These are phyloP conservation scores for Leccinum boreale DNA, from an alignment of 768 basidiomycete genomes.

Conservation along the genomic window DNA sequence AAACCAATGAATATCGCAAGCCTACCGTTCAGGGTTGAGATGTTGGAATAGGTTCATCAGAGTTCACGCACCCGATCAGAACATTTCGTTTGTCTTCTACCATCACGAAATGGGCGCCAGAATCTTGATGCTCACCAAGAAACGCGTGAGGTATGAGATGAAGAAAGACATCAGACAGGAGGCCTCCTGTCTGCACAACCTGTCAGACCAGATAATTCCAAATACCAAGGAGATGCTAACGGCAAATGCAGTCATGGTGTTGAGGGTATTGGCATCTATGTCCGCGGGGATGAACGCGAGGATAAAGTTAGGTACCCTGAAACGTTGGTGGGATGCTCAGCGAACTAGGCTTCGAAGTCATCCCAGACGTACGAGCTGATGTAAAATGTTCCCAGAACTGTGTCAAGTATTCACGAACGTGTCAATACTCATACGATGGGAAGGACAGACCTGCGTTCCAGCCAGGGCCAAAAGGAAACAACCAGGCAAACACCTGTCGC, in stretches of 20 bases:
- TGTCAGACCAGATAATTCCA: constrained; percentile 17
- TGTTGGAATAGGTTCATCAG: constrained; percentile 1
- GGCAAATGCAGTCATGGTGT: constrained; percentile 93
- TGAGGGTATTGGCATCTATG: constrained; percentile 80
- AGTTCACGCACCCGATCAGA: constrained; percentile 65
- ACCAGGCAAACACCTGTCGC: constrained; percentile 72
- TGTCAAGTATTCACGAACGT: constrained; percentile 20
- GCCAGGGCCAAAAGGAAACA: constrained; percentile 89
- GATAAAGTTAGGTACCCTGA: constrained; percentile 89
- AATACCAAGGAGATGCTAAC: constrained; percentile 40
- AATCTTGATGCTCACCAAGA: constrained; percentile 80
- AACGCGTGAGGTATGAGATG: constrained; percentile 91
- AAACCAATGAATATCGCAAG: constrained; percentile 85
- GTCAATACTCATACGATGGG: constrained; percentile 5
- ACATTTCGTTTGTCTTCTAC: constrained; percentile 92
- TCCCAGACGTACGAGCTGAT: constrained; percentile 80
- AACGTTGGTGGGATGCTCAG: constrained; percentile 22
- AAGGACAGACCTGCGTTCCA: constrained; percentile 66
- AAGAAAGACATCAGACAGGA: constrained; percentile 90
- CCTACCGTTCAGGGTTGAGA: constrained; percentile 35
- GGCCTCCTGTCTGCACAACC: constrained; percentile 68
- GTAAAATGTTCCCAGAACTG: constrained; percentile 89
- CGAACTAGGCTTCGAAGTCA: constrained; percentile 16
- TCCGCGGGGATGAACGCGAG: constrained; percentile 90
- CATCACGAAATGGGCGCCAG: constrained; percentile 72